phyloP scores from a whole-genome alignment of 257 asterid genomes.

The Solanum virginianum region DNA sequence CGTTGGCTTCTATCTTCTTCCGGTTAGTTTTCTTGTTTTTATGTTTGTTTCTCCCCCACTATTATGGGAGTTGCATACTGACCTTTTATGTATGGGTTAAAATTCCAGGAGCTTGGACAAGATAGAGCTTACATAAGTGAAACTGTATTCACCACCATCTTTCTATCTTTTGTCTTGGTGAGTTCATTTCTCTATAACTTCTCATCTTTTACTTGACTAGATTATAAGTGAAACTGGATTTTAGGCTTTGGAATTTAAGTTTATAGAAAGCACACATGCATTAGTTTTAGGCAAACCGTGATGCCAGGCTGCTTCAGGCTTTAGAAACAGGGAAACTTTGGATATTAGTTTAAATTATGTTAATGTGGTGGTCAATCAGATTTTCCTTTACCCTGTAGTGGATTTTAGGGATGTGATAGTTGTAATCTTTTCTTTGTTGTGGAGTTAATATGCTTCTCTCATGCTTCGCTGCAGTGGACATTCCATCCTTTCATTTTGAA shows the following conservation, averaged over 20 bases:
- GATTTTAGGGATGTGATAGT: background rate
- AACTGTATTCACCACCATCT: conserved; percentile 65
- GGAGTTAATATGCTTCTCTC: background rate
- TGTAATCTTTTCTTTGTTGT: background rate
- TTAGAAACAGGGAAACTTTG: background rate
- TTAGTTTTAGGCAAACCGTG: background rate
- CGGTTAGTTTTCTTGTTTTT: conserved; percentile 31
- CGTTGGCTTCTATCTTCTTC: conserved; percentile 68
- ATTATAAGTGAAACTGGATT: background rate
- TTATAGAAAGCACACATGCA: background rate
- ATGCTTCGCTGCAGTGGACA: conserved; percentile 73
- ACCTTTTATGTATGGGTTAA: conserved; percentile 5
- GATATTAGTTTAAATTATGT: background rate
- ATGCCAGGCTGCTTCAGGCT: background rate
- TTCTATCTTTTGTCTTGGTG: conserved; percentile 75
- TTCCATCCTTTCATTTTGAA: conserved; percentile 91
- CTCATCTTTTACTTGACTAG: background rate
- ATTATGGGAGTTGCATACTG: background rate
- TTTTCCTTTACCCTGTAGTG: background rate
- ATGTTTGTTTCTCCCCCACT: background rate
- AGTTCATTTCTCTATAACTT: conserved; percentile 11
- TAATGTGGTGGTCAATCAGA: background rate
- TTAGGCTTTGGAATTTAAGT: background rate
- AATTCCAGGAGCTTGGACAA: conserved; percentile 75
- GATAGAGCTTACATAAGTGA: conserved; percentile 86